Evolutionary conservation across 1,284 basidiomycete genomes (phyloP), one percentile per base, ranked within the genome.

Genomic region (Vanrija sp.): DNA sequence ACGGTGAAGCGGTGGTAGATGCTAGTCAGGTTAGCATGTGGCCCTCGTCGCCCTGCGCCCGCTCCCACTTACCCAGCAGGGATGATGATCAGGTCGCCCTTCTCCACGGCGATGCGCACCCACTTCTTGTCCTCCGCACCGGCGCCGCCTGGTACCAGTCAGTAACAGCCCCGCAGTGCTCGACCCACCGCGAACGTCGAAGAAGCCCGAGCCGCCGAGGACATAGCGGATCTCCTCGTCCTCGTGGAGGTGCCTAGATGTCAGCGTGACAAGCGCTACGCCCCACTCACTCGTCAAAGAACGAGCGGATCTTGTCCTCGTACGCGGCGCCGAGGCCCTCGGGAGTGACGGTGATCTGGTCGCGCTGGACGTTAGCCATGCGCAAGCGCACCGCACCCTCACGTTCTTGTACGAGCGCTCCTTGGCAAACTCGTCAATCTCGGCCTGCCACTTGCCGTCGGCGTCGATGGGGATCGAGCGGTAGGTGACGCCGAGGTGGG

Each of bases 151-250:
- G 25, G n/a, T 45, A 1, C 10, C 12, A 8, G 27, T 35, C 27
- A 38, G 19, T 16, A 24, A 36, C 10, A 19, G 3, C 9, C 24
- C 16, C 35, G 12, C 14, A 6, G 2, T 4, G 10, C 24, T 3
- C 23, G n/a, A 63, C 82, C 57, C 56, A 86, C 87, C 85, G 56
- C 88, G 81, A 27, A 91, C 81, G 60, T 92, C 89, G 66, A 93
- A 94, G 78, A 84, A 95, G 0, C 89, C 89, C 43, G 83, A 84
- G 7, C 90, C 91, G 1, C 81, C 80, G 39, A 88, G 79, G 60
- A 93, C 85, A 69, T 88, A 95, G 16, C 90, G 81, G 63, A 92
- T 92, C 75, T 93, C 90, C 71, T 93, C 89, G 63, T 93, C 90
- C 73, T 93, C 89, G 64, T 93, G 90, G 77, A 93, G 81, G 64